Percentiles rank a stretch among this genome's conserved stretches.
phyloP scores from a whole-genome alignment of 176 grass and related monocot genomes.

The Alopecurus myosuroides region DNA sequence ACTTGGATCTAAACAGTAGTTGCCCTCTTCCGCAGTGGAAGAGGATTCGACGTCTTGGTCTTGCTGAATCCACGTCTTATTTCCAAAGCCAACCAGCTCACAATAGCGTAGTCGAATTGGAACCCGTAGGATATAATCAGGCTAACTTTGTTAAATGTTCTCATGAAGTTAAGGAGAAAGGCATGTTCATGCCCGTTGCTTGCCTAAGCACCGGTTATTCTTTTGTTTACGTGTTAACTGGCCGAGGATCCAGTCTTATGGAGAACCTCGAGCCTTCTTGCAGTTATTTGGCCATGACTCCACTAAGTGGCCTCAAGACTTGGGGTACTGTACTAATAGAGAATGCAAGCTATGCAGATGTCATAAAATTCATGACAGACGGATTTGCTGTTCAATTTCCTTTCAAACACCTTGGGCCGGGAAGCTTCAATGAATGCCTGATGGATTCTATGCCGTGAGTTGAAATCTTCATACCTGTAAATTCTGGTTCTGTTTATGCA shows the following conservation, averaged over 20 bases:
- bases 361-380: not conserved
- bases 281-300: constrained; percentile 4
- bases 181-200: not conserved
- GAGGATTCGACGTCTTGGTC: not conserved
- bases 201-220: constrained; percentile 11
- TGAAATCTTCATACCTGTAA: not conserved
- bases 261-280: constrained; percentile 13
- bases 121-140: not conserved
- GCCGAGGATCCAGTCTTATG: not conserved
- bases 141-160: not conserved
- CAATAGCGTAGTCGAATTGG: not conserved
- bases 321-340: too few species aligned
- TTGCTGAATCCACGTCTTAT: too few species aligned
- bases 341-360: not conserved
- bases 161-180: not conserved
- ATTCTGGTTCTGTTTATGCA: too few species aligned
- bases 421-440: not conserved
- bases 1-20: not conserved
- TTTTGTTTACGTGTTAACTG: constrained; percentile 18
- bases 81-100: too few species aligned
- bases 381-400: not conserved
- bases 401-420: too few species aligned
- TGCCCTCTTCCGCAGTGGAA: not conserved
- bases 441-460: not conserved
- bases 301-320: too few species aligned